Percentiles rank a stretch among this genome's conserved stretches.
phyloP scores from a whole-genome alignment of 1,139 yeast species.

The Yamadazyma songkhlaensis region DNA sequence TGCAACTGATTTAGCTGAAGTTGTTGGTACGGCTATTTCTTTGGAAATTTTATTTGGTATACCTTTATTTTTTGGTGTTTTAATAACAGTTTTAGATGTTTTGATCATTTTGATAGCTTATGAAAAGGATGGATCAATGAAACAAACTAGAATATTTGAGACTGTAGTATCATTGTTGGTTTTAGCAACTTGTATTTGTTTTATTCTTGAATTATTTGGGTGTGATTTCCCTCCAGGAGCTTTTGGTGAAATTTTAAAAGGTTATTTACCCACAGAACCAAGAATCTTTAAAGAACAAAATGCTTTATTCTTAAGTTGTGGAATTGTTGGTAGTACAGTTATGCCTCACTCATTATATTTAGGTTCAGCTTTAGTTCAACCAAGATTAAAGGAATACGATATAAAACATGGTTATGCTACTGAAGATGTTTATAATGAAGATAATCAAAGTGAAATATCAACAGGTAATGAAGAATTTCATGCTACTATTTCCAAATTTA shows the following conservation, averaged over 20 bases:
- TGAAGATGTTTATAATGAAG: constrained; percentile 11
- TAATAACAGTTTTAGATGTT: constrained; percentile 71
- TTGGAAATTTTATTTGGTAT: constrained; percentile 65
- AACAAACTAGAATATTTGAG: constrained; percentile 65
- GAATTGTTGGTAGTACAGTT: constrained; percentile 77
- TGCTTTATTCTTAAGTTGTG: constrained; percentile 66
- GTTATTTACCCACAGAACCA: constrained; percentile 55
- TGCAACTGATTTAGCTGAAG: constrained; percentile 81
- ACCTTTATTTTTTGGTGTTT: constrained; percentile 65
- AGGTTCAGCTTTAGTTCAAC: constrained; percentile 76
- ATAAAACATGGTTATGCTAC: constrained; percentile 38
- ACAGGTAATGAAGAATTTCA: constrained; percentile 16
- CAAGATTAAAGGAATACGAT: constrained; percentile 67
- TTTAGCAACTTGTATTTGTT: constrained; percentile 63
- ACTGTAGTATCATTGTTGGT: constrained; percentile 62
- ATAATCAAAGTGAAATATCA: constrained; percentile 6
- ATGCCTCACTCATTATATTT: constrained; percentile 80
- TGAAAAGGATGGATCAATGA: constrained; percentile 67
- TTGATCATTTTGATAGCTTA: constrained; percentile 66
- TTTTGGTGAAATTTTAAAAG: constrained; percentile 40
- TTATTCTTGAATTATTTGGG: constrained; percentile 57
- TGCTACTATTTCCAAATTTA: constrained; percentile 27
- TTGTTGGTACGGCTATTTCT: constrained; percentile 77
- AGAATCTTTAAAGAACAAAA: constrained; percentile 52
- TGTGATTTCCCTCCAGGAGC: constrained; percentile 41